These are phyloP conservation scores for Skeletonema marinoi DNA, from an alignment of 108 stramenopile species.

Conservation along the genomic window DNA sequence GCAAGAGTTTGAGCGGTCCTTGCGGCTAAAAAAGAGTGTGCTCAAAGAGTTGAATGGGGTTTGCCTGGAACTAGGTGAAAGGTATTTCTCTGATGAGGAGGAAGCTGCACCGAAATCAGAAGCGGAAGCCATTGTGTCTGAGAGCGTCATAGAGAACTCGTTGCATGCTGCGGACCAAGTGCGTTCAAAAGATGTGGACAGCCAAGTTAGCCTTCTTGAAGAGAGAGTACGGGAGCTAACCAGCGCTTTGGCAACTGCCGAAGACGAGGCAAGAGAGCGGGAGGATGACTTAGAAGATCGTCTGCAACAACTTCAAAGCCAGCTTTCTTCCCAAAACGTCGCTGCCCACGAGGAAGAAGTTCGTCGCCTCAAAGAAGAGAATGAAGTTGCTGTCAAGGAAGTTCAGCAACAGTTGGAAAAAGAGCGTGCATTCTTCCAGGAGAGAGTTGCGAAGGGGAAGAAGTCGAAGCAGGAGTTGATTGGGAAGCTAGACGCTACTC, in stretches of 20 bases:
- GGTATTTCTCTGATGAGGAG: background rate
- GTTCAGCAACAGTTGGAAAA: background rate
- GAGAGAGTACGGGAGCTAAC: background rate
- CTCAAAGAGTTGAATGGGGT: constrained; percentile 40
- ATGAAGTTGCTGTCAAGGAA: background rate
- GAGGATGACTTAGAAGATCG: constrained; percentile 4
- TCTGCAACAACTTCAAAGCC: constrained; percentile 3
- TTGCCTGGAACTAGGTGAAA: constrained; percentile 19
- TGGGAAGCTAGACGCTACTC: background rate
- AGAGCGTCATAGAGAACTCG: background rate
- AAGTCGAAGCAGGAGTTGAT: background rate
- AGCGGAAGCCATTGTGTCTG: background rate
- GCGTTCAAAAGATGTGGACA: background rate
- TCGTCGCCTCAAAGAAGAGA: background rate
- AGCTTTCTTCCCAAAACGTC: background rate
- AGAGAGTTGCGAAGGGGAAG: background rate
- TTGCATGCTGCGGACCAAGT: background rate
- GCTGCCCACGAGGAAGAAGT: background rate
- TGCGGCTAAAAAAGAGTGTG: constrained; percentile 39
- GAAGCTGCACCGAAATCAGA: background rate
- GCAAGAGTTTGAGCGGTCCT: constrained; percentile 26
- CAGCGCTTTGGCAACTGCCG: background rate
- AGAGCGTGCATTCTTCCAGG: background rate
- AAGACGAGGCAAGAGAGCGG: background rate
- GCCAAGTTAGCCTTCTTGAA: background rate